These are phyloP conservation scores for Serendipita sp. DNA, from an alignment of 768 basidiomycete species.

Conservation along the genomic window DNA sequence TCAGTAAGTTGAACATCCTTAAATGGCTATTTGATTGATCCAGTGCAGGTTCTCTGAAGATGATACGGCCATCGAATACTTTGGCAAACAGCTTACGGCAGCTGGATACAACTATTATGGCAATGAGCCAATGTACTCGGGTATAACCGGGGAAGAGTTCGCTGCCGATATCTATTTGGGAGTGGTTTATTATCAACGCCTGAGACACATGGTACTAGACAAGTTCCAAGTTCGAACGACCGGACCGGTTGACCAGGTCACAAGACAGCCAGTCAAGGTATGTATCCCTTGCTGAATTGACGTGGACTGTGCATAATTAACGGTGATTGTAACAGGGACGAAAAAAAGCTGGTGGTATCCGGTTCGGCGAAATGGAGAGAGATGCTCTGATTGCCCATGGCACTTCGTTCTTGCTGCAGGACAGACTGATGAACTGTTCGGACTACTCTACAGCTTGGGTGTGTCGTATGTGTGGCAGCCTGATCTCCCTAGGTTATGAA, in stretches of 20 bases:
- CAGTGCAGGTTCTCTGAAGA: slow-evolving; percentile 71
- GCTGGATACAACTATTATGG: slow-evolving; percentile 98
- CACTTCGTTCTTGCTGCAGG: slow-evolving; percentile 94
- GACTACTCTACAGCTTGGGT: slow-evolving; percentile 99
- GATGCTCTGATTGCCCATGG: slow-evolving; percentile 98
- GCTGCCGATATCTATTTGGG: slow-evolving; percentile 97
- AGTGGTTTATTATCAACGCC: slow-evolving; percentile 94
- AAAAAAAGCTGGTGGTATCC: slow-evolving; percentile 95
- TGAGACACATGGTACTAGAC: slow-evolving; percentile 98
- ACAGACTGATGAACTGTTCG: slow-evolving; percentile 98
- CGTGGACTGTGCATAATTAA: not conserved
- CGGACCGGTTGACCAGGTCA: slow-evolving; percentile 89
- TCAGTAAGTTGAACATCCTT: slow-evolving; percentile 39
- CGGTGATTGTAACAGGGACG: slow-evolving; percentile 45
- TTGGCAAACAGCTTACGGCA: slow-evolving; percentile 82
- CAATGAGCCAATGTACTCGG: slow-evolving; percentile 99
- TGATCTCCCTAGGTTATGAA: slow-evolving; percentile 92
- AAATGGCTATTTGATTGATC: slow-evolving; percentile 11
- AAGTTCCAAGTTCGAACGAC: slow-evolving; percentile 99
- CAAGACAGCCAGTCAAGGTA: slow-evolving; percentile 93
- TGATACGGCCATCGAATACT: slow-evolving; percentile 95
- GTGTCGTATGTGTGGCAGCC: slow-evolving; percentile 86
- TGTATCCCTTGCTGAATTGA: slow-evolving; percentile 14
- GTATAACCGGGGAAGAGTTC: slow-evolving; percentile 97
- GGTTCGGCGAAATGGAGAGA: slow-evolving; percentile 99